These are phyloP conservation scores for Knufia fluminis DNA, from an alignment of 2,329 filamentous ascomycete genomes.

Conservation along the genomic window DNA sequence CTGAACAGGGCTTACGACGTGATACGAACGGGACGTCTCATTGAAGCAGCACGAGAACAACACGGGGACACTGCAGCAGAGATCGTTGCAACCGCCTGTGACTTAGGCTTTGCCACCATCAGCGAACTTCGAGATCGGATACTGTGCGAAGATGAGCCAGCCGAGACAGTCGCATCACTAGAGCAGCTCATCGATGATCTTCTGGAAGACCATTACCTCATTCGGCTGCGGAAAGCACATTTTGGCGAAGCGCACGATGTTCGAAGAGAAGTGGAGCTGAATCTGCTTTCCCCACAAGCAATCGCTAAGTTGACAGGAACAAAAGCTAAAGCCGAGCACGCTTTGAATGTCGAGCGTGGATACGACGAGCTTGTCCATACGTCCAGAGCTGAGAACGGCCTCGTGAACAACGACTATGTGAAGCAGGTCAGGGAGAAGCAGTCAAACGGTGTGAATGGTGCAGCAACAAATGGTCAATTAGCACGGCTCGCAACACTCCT, in stretches of 20 bases:
- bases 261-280: background rate
- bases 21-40: slow-evolving; percentile 69
- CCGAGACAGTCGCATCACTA: background rate
- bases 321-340: slow-evolving; percentile 4
- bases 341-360: background rate
- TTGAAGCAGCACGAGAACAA: slow-evolving; percentile 63
- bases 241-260: slow-evolving; percentile 5
- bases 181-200: slow-evolving; percentile 3
- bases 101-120: slow-evolving; percentile 63
- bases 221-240: slow-evolving; percentile 3
- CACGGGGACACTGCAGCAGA: slow-evolving; percentile 67
- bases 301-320: slow-evolving; percentile 5
- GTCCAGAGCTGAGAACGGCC: background rate
- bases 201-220: slow-evolving; percentile 1
- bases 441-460: background rate
- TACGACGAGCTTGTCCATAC: background rate
- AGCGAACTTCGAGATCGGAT: slow-evolving; percentile 32
- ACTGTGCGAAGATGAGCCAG: background rate
- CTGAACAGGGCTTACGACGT: slow-evolving; percentile 70
- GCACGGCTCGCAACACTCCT: background rate
- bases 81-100: slow-evolving; percentile 64
- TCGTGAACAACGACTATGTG: slow-evolving; percentile 3
- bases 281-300: background rate
- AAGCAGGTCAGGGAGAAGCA: background rate
- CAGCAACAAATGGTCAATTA: background rate